These are phyloP conservation scores for Saccharomycopsis amapae DNA, from an alignment of 805 yeast genomes.

Conservation along the genomic window DNA sequence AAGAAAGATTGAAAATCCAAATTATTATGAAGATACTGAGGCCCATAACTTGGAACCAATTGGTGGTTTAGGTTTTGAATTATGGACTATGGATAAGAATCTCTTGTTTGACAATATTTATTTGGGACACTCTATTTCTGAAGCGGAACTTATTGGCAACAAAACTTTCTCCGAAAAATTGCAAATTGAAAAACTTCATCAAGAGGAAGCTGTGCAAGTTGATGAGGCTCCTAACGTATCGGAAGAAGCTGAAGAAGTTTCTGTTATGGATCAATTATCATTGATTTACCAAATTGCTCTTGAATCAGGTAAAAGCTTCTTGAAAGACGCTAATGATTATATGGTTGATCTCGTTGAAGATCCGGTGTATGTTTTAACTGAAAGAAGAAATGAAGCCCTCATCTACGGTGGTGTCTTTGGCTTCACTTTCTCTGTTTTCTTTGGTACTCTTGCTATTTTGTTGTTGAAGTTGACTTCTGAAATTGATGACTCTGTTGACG, in stretches of 20 bases:
- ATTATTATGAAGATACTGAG: conserved; percentile 47
- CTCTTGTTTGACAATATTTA: conserved; percentile 78
- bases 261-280: conserved; percentile 1
- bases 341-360: conserved; percentile 34
- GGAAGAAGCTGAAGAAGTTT: conserved; percentile 22
- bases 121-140: conserved; percentile 74
- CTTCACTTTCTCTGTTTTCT: conserved; percentile 33
- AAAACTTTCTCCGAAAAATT: conserved; percentile 55
- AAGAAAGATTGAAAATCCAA: conserved; percentile 58
- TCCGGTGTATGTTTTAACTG: conserved; percentile 39
- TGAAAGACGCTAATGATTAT: conserved; percentile 29
- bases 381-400: conserved; percentile 45
- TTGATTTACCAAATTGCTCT: conserved; percentile 50
- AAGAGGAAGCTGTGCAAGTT: conserved; percentile 32
- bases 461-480: conserved; percentile 19
- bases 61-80: conserved; percentile 80
- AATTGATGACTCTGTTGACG: conserved; percentile 16
- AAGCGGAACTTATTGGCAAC: conserved; percentile 82
- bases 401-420: conserved; percentile 39
- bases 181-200: conserved; percentile 41
- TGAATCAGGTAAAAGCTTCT: conserved; percentile 36
- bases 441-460: conserved; percentile 38
- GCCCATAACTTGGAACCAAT: conserved; percentile 61
- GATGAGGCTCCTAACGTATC: conserved; percentile 34
- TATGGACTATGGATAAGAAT: conserved; percentile 79